Evolutionary conservation across 257 asterid genomes (phyloP), one percentile per base, ranked within the genome.

Genomic region (Nicotiana paniculata): DNA sequence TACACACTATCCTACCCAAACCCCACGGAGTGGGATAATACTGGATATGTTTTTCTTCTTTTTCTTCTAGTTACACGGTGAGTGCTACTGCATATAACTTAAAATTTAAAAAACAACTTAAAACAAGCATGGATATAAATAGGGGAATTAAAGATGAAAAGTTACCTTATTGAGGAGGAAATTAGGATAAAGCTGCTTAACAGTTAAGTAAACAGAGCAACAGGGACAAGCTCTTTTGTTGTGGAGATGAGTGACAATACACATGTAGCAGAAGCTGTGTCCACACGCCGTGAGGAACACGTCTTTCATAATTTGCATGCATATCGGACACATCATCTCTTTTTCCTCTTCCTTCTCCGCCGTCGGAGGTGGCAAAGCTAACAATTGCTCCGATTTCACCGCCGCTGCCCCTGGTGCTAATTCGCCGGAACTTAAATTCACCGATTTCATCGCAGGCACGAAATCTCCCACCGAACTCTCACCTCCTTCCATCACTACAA

Each of bases 201-300:
- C 63, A 17, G 98, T 94, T 82, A 96, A 90, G 85, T 86, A 89
- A 82, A 89, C 93, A 64, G 97, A 89, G 82, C 99, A 93, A 48
- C 93, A 96, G 51, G 99, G 99, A 81, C 99, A 94, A 86, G 91
- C 93, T 26, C 91, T 96, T 92, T 94, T 96, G 84, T 94, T 92
- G 85, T 88, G 89, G 35, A 96, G 91, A 87, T 94, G 99, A 81
- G 97, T 94, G 64, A 83, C 89, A 33, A 96, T 96, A 69, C 98
- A 96, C 92, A 90, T 92, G 85, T 92, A 96, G 87, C 99, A 96
- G 79, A 93, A 96, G 81, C 94, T 96, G 85, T 96, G 99, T 1
- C 99, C 99, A 69, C 99, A 96, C 1, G 93, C 85, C 32, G 98
- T 96, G 18, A 94, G 65, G 39, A 94, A 96, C 2, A 97, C 98